Percentiles rank a stretch among this genome's conserved stretches.
phyloP scores from a whole-genome alignment of 495 filamentous ascomycete species.

The Lindgomyces ingoldianus region DNA sequence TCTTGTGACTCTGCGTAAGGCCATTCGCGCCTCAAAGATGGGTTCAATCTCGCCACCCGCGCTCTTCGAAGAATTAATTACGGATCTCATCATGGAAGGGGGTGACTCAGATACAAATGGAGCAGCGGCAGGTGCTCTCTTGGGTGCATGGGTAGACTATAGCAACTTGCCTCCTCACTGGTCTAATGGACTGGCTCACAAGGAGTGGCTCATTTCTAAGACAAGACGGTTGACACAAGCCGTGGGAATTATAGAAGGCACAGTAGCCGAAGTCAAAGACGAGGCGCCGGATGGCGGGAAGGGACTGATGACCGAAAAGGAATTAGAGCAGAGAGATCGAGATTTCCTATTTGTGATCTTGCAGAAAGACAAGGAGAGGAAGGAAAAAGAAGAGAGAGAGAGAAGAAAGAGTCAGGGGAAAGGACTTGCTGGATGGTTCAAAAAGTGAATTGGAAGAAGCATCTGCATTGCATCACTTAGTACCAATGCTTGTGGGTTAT shows the following conservation, averaged over 20 bases:
- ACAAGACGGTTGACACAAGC: constrained; percentile 28
- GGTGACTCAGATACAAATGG: constrained; percentile 57
- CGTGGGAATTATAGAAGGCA: constrained; percentile 15
- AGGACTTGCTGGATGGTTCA: constrained; percentile 22
- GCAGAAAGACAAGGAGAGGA: constrained; percentile 14
- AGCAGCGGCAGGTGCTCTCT: constrained; percentile 50
- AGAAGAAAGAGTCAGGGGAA: constrained; percentile 18
- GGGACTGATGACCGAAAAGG: constrained; percentile 9
- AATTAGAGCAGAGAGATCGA: constrained; percentile 25
- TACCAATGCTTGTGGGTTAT: no score
- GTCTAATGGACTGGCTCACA: constrained; percentile 47
- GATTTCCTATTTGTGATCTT: constrained; percentile 13
- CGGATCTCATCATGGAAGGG: constrained; percentile 50
- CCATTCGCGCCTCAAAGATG: constrained; percentile 38
- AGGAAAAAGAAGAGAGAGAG: constrained; percentile 21
- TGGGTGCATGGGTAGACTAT: constrained; percentile 51
- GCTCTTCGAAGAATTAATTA: constrained; percentile 49
- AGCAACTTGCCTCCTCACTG: constrained; percentile 47
- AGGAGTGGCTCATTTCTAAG: constrained; percentile 48
- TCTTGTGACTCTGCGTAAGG: constrained; percentile 45
- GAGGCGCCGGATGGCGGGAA: constrained; percentile 29
- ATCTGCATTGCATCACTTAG: no score
- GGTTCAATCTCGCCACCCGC: constrained; percentile 3
- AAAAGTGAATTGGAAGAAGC: no score
- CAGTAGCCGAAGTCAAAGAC: constrained; percentile 17